Base-by-base conservation (phyloP, 2,329 filamentous ascomycete species). In the Beauveria brongniartii region DNA sequence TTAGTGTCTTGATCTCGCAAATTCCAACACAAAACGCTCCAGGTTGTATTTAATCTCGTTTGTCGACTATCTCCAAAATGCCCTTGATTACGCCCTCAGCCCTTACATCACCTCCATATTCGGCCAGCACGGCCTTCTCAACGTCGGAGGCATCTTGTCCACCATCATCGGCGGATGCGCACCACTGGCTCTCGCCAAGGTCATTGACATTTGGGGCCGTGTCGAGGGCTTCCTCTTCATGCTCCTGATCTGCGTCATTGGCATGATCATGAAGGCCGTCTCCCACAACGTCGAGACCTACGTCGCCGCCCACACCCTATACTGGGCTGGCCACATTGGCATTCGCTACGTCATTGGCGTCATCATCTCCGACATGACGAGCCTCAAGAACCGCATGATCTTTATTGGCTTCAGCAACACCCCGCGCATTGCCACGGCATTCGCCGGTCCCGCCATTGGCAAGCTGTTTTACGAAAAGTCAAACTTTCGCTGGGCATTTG, bases 41-140 rank as follows among this genome's bases (percentile, higher is more conserved):
- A 77, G 75, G 26, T 68, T 77, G 40, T 78, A 74, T 64, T 64
- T 77, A 22, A 71, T 77, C 53, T 67, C 68, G n/a, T 75, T 77
- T 57, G 68, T 73, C 62, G 73, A 75, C 61, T 66, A 68, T 30
- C 68, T 78, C 28, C 64, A 75, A 18, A 65, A 69, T 9, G 69
- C 70, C 26, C 68, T 77, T 58, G 70, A 77, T 52, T 65, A 76
- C 56, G 80, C 82, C 43, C 74, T 89, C 51, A 79, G 81, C n/a
- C 80, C 84, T 40, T 89, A 85, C 72, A 83, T 88, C 34, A 89
- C 86, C 2, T 88, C 85, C 62, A 77, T 82, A 2, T 90, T 89
- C 67, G 34, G 34, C 34, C 75, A 76, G 46, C 87, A 89, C 68
- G 87, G 86, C 14, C 76, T 89, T 44, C 77, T 89, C 20, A 82